Base-by-base conservation (phyloP, 768 basidiomycete species). In the Xanthoconium purpureum region DNA sequence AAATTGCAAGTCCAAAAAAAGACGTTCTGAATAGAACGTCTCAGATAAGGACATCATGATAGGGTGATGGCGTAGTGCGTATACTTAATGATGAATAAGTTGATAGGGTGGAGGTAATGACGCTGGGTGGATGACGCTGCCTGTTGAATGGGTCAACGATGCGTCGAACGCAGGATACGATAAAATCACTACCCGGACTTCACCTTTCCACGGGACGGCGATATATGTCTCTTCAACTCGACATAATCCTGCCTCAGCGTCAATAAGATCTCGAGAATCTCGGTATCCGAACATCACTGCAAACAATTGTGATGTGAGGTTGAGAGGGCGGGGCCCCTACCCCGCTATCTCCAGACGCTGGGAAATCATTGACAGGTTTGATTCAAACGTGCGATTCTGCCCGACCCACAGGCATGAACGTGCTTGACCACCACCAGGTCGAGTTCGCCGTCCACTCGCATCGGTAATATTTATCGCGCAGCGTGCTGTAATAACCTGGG, bases 1-100 rank as follows among this genome's bases (percentile, higher is more conserved):
- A 49, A 32, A 35, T 18, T 40, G 20, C 10, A 18, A 6, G 35
- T 38, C 39, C 32, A 44, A 66, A 63, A 62, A 48, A 40, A 33
- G 38, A 49, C 45, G 37, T 35, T 39, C 49, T 28, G 39, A 39
- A 38, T 53, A 37, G 43, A 33, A 55, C n/a, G 40, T 24, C 24
- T 24, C 4, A 58, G 63, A 65, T 65, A 62, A 62, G 47, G 40
- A n/a, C 13, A n/a, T 39, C 37, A 37, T 40, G 54, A 40, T 55
- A 42, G 35, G 29, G 12, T 49, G 54, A 58, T 64, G 43, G 18
- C 40, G 35, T 36, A 18, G 6, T 46, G 18, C 40, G 35, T 36
- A 18, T 5, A 8, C 29, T 35, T 44, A 14, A 36, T 52, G 40
- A 28, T 32, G 42, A 13, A 44, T 38, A 33, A 14, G 8, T 50